Evolutionary conservation across 176 grass and related monocot species (phyloP).

Genomic region (Areca catechu): DNA sequence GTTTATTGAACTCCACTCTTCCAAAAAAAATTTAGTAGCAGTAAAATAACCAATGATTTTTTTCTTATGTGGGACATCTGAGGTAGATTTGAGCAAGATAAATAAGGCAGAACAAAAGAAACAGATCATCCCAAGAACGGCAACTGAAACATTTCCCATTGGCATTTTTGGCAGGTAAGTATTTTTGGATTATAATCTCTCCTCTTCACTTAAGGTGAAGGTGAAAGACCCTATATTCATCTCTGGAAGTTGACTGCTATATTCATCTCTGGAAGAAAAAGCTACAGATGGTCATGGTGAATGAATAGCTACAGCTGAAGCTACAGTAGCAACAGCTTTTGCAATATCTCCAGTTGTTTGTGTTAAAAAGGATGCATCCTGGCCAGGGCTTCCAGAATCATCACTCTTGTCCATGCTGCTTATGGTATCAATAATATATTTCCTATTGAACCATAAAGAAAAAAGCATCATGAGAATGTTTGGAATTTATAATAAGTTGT

Average conservation of each 20-base stretch:
- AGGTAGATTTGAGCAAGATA: no score
- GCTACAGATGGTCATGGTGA: conserved; percentile 47
- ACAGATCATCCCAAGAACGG: conserved; percentile 51
- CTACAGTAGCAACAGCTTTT: conserved; percentile 34
- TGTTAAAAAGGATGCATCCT: conserved; percentile 28
- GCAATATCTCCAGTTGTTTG: conserved; percentile 78
- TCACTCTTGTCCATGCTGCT: conserved; percentile 18
- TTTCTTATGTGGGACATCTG: no score
- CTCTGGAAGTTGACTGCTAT: conserved; percentile 48
- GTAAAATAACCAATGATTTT: no score
- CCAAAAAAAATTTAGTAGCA: no score
- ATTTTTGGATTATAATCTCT: conserved; percentile 83
- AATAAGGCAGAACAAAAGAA: conserved; percentile 2
- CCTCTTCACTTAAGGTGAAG: conserved; percentile 43
- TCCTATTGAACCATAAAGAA: no score
- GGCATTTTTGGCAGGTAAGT: conserved; percentile 77
- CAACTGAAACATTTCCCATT: conserved; percentile 88
- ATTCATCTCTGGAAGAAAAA: conserved; percentile 53
- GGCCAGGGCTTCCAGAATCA: conserved; percentile 16
- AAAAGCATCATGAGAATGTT: no score
- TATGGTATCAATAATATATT: no score
- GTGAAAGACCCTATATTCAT: conserved; percentile 57
- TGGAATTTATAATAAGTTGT: no score
- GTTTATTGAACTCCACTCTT: no score
- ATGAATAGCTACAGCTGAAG: conserved; percentile 55